phyloP scores from a whole-genome alignment of 495 filamentous ascomycete species.

The Glutinoglossum americanum region DNA sequence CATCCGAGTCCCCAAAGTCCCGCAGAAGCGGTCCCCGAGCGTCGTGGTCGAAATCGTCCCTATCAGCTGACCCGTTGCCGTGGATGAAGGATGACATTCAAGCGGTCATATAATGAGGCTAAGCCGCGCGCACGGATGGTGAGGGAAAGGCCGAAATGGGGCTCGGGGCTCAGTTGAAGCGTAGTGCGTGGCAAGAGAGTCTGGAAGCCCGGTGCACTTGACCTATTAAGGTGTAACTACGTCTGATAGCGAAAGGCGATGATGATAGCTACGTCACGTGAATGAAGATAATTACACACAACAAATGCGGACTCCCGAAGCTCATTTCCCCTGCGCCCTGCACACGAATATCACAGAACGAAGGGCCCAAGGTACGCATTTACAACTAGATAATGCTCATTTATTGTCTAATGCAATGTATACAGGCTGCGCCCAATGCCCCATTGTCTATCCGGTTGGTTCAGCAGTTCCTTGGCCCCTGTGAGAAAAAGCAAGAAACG shows the following conservation, averaged over 20 bases:
- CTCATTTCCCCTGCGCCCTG: neutral
- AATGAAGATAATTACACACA: neutral
- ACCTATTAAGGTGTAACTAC: no score
- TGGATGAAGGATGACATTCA: neutral
- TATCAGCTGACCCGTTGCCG: neutral
- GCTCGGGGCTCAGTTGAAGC: neutral
- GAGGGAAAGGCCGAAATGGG: neutral
- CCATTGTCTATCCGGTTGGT: neutral
- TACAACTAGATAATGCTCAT: neutral
- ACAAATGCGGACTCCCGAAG: neutral
- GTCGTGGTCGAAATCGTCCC: neutral
- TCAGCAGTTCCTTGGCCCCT: neutral
- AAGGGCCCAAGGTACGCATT: neutral
- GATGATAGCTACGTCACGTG: no score
- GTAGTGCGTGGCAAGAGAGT: neutral
- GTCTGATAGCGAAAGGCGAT: no score
- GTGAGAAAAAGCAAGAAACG: neutral
- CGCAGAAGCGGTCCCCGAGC: neutral
- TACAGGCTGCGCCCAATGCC: neutral
- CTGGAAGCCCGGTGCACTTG: neutral
- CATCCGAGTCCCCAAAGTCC: neutral
- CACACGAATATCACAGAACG: neutral
- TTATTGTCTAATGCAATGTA: neutral
- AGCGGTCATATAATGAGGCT: neutral
- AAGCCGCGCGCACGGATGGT: neutral